These are phyloP conservation scores for Globisporangium ultimum DNA, from an alignment of 352 stramenopile species.

Conservation along the genomic window DNA sequence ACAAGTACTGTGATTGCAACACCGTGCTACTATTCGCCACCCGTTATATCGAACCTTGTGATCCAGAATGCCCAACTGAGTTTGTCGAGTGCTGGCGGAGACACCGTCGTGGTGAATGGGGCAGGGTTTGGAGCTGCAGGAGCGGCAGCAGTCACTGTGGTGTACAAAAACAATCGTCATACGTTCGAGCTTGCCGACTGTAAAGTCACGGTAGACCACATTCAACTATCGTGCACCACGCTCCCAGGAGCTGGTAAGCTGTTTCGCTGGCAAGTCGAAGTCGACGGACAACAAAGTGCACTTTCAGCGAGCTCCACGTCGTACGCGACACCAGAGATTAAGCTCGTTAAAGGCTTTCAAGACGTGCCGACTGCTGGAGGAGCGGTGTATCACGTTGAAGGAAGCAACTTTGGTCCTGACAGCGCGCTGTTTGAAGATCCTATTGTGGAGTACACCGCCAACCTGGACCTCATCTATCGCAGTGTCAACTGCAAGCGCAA, in stretches of 20 bases:
- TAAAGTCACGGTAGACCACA: slow-evolving; percentile 35
- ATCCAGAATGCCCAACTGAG: too few relatives aligned
- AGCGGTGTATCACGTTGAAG: slow-evolving; percentile 44
- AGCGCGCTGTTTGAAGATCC: slow-evolving; percentile 39
- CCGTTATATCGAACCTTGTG: slow-evolving; percentile 20
- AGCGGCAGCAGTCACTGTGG: slow-evolving; percentile 23
- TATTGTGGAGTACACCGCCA: slow-evolving; percentile 46
- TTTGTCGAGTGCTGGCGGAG: slow-evolving; percentile 28
- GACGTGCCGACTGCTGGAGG: slow-evolving; percentile 41
- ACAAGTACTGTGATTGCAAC: slow-evolving; percentile 19
- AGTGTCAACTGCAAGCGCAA: slow-evolving; percentile 53
- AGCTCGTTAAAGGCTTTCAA: slow-evolving; percentile 36
- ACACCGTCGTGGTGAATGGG: slow-evolving; percentile 36
- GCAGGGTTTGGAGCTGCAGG: slow-evolving; percentile 41
- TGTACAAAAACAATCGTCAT: slow-evolving; percentile 40
- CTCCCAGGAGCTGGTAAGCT: slow-evolving; percentile 27
- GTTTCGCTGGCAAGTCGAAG: slow-evolving; percentile 36
- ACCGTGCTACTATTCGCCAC: slow-evolving; percentile 33
- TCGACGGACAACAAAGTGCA: slow-evolving; percentile 31
- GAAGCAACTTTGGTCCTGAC: slow-evolving; percentile 49
- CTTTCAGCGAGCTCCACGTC: slow-evolving; percentile 10
- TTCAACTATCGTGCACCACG: slow-evolving; percentile 32
- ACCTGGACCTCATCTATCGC: slow-evolving; percentile 25
- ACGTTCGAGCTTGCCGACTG: slow-evolving; percentile 37
- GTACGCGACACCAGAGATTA: slow-evolving; percentile 35